Conservation (phyloP, 257 asterid genomes). For the Echium plantagineum region DNA sequence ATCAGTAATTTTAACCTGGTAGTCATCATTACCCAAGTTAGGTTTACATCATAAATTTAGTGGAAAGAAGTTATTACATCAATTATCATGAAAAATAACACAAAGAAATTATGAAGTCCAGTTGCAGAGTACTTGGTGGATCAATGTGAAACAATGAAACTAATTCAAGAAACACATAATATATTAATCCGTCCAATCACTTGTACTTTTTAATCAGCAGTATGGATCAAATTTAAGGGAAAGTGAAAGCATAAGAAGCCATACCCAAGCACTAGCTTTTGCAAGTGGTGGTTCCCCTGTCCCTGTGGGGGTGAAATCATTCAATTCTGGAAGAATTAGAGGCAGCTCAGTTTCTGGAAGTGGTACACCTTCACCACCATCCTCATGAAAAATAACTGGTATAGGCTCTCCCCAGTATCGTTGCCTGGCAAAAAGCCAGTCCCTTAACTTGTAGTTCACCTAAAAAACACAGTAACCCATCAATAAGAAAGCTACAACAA, state of each 20-base stretch:
- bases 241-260: slow-evolving; percentile 13
- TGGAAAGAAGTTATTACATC: neutral
- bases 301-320: slow-evolving; percentile 92
- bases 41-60: neutral
- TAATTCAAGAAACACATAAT: neutral
- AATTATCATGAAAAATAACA: neutral
- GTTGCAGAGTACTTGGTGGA: too few relatives aligned
- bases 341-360: slow-evolving; percentile 87
- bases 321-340: slow-evolving; percentile 87
- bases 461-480: slow-evolving; percentile 22
- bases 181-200: neutral
- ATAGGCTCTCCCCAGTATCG: slow-evolving; percentile 99
- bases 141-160: neutral
- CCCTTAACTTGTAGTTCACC: slow-evolving; percentile 90
- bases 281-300: slow-evolving; percentile 97
- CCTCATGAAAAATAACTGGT: slow-evolving; percentile 66
- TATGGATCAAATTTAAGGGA: neutral
- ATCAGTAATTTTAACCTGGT: slow-evolving; percentile 63
- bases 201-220: neutral
- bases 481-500: neutral
- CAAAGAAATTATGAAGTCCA: too few relatives aligned
- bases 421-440: slow-evolving; percentile 98
- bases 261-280: slow-evolving; percentile 84
- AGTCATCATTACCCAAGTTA: slow-evolving; percentile 10
- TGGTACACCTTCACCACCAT: slow-evolving; percentile 57